Evolutionary conservation across 345 rosid species (phyloP).

Genomic region (Sonneratia caseolaris): DNA sequence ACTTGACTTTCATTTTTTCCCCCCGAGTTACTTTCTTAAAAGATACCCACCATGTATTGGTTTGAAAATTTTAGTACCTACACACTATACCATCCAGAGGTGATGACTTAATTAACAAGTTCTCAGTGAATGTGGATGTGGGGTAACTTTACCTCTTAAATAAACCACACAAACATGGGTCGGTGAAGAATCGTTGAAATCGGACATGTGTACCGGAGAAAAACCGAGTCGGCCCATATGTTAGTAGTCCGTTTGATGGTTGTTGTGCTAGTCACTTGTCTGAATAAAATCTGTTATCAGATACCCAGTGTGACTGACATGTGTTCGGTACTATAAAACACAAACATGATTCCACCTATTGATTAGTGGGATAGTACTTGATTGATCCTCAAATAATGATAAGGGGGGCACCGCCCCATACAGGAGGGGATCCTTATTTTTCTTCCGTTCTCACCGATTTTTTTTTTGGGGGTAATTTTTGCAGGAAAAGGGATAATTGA

Average conservation of each 20-base stretch:
- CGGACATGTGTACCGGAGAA: too few relatives aligned
- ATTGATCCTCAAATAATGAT: background rate
- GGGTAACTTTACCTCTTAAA: too few relatives aligned
- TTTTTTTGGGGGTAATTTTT: too few relatives aligned
- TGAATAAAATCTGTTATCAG: background rate
- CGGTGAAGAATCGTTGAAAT: too few relatives aligned
- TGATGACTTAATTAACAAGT: too few relatives aligned
- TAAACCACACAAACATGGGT: too few relatives aligned
- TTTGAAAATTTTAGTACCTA: too few relatives aligned
- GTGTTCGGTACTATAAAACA: background rate
- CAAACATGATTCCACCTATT: constrained; percentile 1
- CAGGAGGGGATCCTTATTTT: too few relatives aligned
- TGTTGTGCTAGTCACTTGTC: background rate
- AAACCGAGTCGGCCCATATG: background rate
- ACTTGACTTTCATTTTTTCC: background rate
- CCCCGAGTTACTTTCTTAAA: background rate
- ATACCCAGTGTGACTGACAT: background rate
- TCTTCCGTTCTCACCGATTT: too few relatives aligned
- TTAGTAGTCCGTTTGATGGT: too few relatives aligned
- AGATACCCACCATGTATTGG: background rate
- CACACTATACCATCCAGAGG: too few relatives aligned
- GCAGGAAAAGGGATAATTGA: constrained; percentile 12
- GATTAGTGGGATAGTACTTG: background rate
- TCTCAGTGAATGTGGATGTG: too few relatives aligned
- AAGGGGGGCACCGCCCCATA: background rate